Conservation (phyloP, 1,284 basidiomycete genomes). For the Ceratobasidium sp. region DNA sequence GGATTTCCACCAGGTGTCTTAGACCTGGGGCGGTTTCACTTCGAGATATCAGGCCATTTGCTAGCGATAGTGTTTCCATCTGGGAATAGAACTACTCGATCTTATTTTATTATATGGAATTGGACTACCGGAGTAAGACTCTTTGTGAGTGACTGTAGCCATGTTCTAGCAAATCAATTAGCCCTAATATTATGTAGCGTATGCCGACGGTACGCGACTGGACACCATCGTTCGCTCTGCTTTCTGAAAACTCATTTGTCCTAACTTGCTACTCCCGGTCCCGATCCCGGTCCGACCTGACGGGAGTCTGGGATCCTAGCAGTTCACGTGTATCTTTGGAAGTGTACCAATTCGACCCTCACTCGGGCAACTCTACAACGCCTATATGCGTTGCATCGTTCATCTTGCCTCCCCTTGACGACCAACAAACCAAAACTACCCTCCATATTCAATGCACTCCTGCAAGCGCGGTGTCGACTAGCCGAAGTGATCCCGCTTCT, state of each 20-base stretch:
- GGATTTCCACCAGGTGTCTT: neutral
- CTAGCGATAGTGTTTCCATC: neutral
- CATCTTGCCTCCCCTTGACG: neutral
- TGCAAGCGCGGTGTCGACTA: neutral
- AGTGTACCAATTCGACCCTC: slow-evolving; percentile 3
- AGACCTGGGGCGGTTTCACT: neutral
- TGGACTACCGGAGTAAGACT: slow-evolving; percentile 3
- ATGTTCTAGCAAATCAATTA: neutral
- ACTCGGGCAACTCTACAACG: neutral
- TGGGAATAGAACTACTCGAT: too few relatives aligned
- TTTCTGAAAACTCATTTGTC: slow-evolving; percentile 16
- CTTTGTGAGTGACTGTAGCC: neutral
- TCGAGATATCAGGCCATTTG: neutral
- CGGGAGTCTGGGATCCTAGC: neutral
- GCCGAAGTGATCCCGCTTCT: neutral
- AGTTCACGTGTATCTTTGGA: neutral
- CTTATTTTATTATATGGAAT: slow-evolving; percentile 1
- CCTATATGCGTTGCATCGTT: slow-evolving; percentile 11
- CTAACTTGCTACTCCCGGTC: neutral
- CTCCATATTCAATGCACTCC: neutral
- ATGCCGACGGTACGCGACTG: too few relatives aligned
- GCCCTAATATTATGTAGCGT: too few relatives aligned
- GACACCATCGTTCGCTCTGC: neutral
- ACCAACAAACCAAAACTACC: neutral
- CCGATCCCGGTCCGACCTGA: neutral